Evolutionary conservation across 2,329 filamentous ascomycete species (phyloP), one percentile per base, ranked within the genome.

Genomic region (Fusarium praegraminearum): DNA sequence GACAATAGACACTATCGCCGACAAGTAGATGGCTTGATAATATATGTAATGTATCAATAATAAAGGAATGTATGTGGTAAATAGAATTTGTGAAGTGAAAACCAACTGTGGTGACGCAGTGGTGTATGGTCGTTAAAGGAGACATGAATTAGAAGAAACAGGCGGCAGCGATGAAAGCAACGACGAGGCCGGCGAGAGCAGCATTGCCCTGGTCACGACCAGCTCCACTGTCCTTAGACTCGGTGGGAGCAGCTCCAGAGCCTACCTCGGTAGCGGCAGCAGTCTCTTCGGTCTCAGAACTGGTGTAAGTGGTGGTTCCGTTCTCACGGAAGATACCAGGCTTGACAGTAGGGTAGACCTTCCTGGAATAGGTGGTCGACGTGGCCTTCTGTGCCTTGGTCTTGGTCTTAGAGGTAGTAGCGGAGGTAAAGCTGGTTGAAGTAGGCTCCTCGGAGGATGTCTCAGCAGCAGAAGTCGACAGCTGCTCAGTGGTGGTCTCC

Each of bases 311-410:
- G n/a, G 75, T 73, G 15, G 80, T 84, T 66, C 75, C 75, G 58
- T 86, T 85, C 78, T 88, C 85, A 58, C 84, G 84, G 81, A 88
- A 89, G 70, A 89, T 81, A 71, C 83, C 85, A 16, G 82, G 83
- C 60, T 67, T 72, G 52, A 72, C 67, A 59, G 64, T 72, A 30
- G 59, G 68, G 32, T 55, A 58, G 24, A 66, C 22, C 22, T 67
- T 65, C 43, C 70, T 69, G n/a, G 59, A 16, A 26, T 57, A 44
- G 9, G 41, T 73, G 20, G 75, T 65, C 24, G 67, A 33, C 6
- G 36, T 40, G 36, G 36, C 36, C 51, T 69, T 67, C 24, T 65
- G 47, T 63, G 69, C 47, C 62, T 65, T 65, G 50, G 55, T 45
- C 58, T 65, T 65, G 43, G 55, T 45, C 58, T 55, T 59, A 41